Evolutionary conservation across 768 basidiomycete genomes (phyloP).

Genomic region (Pulveroboletus sp.): DNA sequence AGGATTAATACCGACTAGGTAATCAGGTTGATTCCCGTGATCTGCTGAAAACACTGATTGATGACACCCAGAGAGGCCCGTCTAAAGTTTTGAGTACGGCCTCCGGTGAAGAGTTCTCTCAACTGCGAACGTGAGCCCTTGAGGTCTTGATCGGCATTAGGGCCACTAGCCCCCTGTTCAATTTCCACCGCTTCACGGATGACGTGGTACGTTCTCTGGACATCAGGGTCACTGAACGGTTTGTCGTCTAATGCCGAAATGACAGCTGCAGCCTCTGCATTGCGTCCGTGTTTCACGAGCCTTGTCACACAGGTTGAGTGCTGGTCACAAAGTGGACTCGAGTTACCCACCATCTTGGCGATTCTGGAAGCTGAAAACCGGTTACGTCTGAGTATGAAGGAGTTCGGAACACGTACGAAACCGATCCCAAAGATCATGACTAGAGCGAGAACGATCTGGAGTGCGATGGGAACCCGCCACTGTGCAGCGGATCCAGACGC

Average conservation of each 20-base stretch:
- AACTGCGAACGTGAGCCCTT: constrained; percentile 30
- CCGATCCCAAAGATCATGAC: constrained; percentile 45
- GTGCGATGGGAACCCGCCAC: constrained; percentile 60
- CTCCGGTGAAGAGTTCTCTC: constrained; percentile 51
- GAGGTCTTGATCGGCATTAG: background rate
- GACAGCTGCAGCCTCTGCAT: constrained; percentile 55
- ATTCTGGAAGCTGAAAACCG: constrained; percentile 48
- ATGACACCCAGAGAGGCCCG: constrained; percentile 51
- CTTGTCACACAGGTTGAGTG: constrained; percentile 23
- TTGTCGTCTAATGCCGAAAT: constrained; percentile 60
- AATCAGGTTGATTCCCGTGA: constrained; percentile 64
- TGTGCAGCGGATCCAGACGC: constrained; percentile 47
- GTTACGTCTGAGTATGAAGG: background rate
- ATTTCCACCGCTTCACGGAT: constrained; percentile 50
- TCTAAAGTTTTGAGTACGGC: constrained; percentile 58
- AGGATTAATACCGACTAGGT: constrained; percentile 46
- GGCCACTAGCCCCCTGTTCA: constrained; percentile 28
- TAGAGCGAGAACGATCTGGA: constrained; percentile 55
- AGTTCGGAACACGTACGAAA: constrained; percentile 38
- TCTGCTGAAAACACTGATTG: constrained; percentile 67
- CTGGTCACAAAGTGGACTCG: background rate
- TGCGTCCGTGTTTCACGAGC: constrained; percentile 52
- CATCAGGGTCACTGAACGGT: constrained; percentile 40
- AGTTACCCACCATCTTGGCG: constrained; percentile 47
- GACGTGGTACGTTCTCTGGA: constrained; percentile 50